Evolutionary conservation across 257 asterid species (phyloP).

Genomic region (Solanum infundibuliforme): DNA sequence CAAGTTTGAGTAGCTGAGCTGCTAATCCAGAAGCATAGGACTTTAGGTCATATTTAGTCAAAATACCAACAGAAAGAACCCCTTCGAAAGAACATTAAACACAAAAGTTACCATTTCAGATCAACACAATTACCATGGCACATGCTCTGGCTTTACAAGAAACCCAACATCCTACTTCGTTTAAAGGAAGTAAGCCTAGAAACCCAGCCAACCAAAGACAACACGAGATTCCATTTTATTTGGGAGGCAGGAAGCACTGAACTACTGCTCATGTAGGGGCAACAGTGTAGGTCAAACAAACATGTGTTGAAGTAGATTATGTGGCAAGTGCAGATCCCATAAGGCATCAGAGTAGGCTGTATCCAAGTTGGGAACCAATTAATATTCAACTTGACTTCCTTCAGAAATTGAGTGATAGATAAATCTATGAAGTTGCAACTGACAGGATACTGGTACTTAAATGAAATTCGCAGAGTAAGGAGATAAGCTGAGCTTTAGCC

Average conservation of each 20-base stretch:
- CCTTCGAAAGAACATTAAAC: neutral
- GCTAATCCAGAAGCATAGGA: neutral
- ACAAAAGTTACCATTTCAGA: neutral
- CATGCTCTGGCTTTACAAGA: neutral
- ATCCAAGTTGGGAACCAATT: neutral
- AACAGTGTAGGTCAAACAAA: neutral
- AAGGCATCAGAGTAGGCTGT: neutral
- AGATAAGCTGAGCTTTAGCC: neutral
- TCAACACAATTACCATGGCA: neutral
- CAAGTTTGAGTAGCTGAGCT: neutral
- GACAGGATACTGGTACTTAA: neutral
- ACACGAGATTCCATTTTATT: neutral
- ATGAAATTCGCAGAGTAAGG: neutral
- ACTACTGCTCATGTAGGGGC: neutral
- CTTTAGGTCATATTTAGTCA: neutral
- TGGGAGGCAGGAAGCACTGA: neutral
- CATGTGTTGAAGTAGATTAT: neutral
- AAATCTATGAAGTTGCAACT: neutral
- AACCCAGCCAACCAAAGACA: neutral
- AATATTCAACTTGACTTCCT: neutral
- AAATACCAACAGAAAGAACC: neutral
- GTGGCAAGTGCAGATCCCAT: neutral
- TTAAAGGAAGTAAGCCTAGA: neutral
- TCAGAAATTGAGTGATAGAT: neutral
- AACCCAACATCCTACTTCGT: neutral